A percentile compares a stretch with the other conserved stretches of the same genome.
Evolutionary conservation across 1,139 yeast species (phyloP).

Genomic region (Pneumocystis jirovecii): DNA sequence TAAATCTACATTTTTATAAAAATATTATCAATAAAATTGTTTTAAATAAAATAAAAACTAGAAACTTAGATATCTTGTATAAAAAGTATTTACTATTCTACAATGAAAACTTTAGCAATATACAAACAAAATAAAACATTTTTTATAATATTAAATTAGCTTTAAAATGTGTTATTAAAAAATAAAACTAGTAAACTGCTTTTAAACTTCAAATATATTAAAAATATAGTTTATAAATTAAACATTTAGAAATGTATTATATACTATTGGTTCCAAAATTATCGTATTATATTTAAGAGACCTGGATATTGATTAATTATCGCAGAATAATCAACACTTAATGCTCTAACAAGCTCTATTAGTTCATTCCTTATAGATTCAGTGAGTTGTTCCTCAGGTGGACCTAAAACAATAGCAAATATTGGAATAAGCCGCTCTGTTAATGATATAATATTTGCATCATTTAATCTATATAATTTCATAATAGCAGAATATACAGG

Average conservation of each 20-base stretch:
- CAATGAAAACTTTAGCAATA: too few relatives aligned
- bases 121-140: background rate
- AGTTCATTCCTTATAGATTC: background rate
- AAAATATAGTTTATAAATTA: background rate
- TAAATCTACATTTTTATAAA: background rate
- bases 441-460: conserved; percentile 40
- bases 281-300: conserved; percentile 40
- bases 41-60: background rate
- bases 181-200: background rate
- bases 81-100: background rate
- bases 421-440: conserved; percentile 54
- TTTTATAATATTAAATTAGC: background rate
- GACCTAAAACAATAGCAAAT: conserved; percentile 51
- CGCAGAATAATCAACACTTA: background rate
- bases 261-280: background rate
- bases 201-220: background rate
- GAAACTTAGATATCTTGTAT: background rate
- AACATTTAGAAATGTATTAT: background rate
- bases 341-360: background rate
- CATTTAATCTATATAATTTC: conserved; percentile 51
- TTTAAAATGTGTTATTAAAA: background rate
- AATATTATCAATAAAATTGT: background rate
- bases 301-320: background rate
- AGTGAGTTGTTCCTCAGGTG: conserved; percentile 8
- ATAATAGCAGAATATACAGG: conserved; percentile 74